phyloP scores from a whole-genome alignment of 2,329 filamentous ascomycete species.

The Trichothecium roseum region DNA sequence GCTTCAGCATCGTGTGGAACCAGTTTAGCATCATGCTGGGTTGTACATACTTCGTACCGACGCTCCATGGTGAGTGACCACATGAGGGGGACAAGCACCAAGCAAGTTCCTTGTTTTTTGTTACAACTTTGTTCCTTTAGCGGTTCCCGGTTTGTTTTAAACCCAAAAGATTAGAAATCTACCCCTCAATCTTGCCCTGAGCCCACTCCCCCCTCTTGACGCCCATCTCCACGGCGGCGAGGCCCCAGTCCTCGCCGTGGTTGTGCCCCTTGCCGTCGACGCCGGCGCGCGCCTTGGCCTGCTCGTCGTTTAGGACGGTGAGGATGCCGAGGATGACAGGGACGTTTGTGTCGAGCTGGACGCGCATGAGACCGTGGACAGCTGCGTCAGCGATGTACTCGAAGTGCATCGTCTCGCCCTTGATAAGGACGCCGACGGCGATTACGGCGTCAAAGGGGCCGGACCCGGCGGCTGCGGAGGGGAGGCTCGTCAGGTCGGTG shows the following conservation, averaged over 20 bases:
- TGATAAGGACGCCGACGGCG: conserved; percentile 91
- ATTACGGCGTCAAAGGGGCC: conserved; percentile 86
- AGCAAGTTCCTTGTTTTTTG: too few relatives aligned
- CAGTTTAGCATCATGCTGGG: too few relatives aligned
- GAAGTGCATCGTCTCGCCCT: conserved; percentile 98
- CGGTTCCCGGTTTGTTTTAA: too few relatives aligned
- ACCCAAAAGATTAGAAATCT: too few relatives aligned
- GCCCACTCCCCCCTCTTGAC: conserved; percentile 80
- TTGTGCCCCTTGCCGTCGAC: conserved; percentile 63
- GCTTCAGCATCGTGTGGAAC: too few relatives aligned
- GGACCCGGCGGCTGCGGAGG: conserved; percentile 28
- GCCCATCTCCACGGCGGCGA: conserved; percentile 87
- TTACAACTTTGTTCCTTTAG: too few relatives aligned
- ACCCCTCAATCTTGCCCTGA: conserved; percentile 50
- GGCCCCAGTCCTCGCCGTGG: conserved; percentile 94
- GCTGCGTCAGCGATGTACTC: conserved; percentile 95
- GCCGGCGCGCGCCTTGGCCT: conserved; percentile 77
- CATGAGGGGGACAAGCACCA: too few relatives aligned
- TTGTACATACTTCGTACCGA: too few relatives aligned
- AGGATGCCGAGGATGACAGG: conserved; percentile 89
- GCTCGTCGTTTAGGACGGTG: conserved; percentile 80
- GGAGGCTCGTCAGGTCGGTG: conserved; percentile 49
- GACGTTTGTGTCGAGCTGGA: conserved; percentile 79
- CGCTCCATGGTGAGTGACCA: too few relatives aligned
- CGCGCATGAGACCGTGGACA: conserved; percentile 84